phyloP scores from a whole-genome alignment of 768 basidiomycete species.

The Russula olivacea region DNA sequence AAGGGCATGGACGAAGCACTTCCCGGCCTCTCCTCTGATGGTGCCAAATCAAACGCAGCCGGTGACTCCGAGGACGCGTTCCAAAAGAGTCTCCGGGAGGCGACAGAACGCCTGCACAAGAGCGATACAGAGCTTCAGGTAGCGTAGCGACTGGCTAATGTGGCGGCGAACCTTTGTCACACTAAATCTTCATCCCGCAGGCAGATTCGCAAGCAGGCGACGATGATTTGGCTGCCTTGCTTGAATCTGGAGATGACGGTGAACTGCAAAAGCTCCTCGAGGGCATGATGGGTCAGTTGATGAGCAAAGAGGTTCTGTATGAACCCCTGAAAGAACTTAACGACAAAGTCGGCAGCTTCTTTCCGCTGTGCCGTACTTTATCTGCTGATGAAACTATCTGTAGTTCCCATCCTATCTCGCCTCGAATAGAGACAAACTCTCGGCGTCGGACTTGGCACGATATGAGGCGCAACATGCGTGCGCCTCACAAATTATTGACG shows the following conservation, averaged over 20 bases:
- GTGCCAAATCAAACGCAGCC: constrained; percentile 10
- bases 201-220: constrained; percentile 32
- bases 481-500: constrained; percentile 51
- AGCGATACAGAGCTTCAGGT: constrained; percentile 55
- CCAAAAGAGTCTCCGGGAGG: constrained; percentile 61
- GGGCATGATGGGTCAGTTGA: constrained; percentile 72
- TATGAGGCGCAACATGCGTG: constrained; percentile 56
- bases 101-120: constrained; percentile 69
- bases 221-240: constrained; percentile 45
- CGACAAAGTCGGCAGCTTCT: constrained; percentile 47
- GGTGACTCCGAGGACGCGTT: constrained; percentile 40
- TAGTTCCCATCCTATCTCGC: constrained; percentile 76
- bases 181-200: constrained; percentile 15
- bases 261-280: constrained; percentile 67
- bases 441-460: constrained; percentile 52
- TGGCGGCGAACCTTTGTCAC: constrained; percentile 3
- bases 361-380: neutral
- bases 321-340: constrained; percentile 79
- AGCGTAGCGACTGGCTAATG: constrained; percentile 28
- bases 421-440: constrained; percentile 47
- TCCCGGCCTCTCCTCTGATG: constrained; percentile 15
- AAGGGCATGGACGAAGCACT: constrained; percentile 48
- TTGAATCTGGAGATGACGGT: constrained; percentile 40
- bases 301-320: constrained; percentile 80
- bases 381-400: neutral